Evolutionary conservation across 2,329 filamentous ascomycete genomes (phyloP).

Genomic region (Trichophyton benhamiae): DNA sequence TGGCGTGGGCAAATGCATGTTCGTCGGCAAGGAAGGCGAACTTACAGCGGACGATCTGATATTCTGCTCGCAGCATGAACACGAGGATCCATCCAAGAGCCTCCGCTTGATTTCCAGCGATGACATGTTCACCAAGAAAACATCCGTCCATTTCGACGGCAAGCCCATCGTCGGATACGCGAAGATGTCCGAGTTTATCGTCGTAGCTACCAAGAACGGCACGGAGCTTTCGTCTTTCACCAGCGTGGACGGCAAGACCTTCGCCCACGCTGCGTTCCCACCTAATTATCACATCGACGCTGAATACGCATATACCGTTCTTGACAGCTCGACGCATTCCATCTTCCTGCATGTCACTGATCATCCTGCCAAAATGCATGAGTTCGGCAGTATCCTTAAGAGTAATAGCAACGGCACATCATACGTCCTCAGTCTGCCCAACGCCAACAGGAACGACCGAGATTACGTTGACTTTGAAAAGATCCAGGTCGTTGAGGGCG

Average conservation of each 20-base stretch:
- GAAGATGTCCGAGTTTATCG: conserved; percentile 92
- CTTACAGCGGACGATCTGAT: conserved; percentile 49
- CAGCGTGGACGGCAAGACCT: conserved; percentile 72
- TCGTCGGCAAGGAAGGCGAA: conserved; percentile 55
- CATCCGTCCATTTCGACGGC: conserved; percentile 44
- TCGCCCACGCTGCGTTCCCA: conserved; percentile 76
- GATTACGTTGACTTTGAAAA: conserved; percentile 95
- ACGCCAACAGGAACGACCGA: conserved; percentile 64
- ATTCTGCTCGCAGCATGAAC: conserved; percentile 51
- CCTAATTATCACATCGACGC: conserved; percentile 67
- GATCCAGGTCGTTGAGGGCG: conserved; percentile 81
- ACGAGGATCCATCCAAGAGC: conserved; percentile 52
- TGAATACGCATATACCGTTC: conserved; percentile 75
- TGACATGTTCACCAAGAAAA: conserved; percentile 59
- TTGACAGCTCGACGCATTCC: conserved; percentile 89
- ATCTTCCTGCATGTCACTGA: conserved; percentile 89
- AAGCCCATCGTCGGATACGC: conserved; percentile 72
- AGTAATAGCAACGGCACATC: conserved; percentile 97
- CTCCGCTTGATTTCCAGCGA: conserved; percentile 63
- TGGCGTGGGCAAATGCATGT: conserved; percentile 72
- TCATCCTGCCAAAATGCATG: conserved; percentile 49
- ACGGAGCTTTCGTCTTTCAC: conserved; percentile 59
- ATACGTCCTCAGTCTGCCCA: conserved; percentile 70
- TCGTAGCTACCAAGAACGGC: conserved; percentile 63
- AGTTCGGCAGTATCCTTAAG: conserved; percentile 84